Percentiles rank a stretch among this genome's conserved stretches.
Conservation (phyloP, 805 yeast genomes). For the Saccharomyces mikatae region DNA sequence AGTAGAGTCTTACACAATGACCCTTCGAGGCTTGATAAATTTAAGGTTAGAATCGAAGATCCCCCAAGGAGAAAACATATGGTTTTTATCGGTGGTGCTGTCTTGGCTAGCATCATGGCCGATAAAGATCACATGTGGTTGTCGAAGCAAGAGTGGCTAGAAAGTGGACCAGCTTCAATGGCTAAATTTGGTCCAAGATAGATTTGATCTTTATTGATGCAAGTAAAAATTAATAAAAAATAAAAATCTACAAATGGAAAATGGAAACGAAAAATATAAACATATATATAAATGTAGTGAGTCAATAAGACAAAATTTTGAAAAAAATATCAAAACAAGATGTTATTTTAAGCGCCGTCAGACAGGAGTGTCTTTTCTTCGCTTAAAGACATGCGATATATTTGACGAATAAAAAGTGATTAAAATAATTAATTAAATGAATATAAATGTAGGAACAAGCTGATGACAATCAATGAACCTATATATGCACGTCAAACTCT, state of each 20-base stretch:
- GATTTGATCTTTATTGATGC: constrained; percentile 1
- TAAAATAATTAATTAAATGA: neutral
- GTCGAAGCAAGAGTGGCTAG: constrained; percentile 93
- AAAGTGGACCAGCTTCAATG: constrained; percentile 81
- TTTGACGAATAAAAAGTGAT: neutral
- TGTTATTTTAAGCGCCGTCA: neutral
- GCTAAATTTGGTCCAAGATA: constrained; percentile 88
- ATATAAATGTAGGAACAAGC: neutral
- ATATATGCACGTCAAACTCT: neutral
- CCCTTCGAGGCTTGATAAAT: constrained; percentile 76
- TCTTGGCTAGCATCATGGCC: constrained; percentile 94
- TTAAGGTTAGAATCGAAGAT: constrained; percentile 94
- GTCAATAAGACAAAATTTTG: neutral
- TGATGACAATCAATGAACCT: neutral
- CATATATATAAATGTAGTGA: neutral
- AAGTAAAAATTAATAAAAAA: neutral
- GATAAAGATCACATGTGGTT: constrained; percentile 99
- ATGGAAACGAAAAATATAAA: neutral
- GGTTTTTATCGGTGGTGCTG: constrained; percentile 99
- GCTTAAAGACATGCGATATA: neutral
- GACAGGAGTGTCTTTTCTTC: neutral
- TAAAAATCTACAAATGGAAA: neutral
- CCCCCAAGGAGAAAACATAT: constrained; percentile 98
- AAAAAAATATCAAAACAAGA: neutral
- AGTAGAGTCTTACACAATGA: constrained; percentile 82